Conservation (phyloP, 2,329 filamentous ascomycete species). For the Cordyceps militaris region DNA sequence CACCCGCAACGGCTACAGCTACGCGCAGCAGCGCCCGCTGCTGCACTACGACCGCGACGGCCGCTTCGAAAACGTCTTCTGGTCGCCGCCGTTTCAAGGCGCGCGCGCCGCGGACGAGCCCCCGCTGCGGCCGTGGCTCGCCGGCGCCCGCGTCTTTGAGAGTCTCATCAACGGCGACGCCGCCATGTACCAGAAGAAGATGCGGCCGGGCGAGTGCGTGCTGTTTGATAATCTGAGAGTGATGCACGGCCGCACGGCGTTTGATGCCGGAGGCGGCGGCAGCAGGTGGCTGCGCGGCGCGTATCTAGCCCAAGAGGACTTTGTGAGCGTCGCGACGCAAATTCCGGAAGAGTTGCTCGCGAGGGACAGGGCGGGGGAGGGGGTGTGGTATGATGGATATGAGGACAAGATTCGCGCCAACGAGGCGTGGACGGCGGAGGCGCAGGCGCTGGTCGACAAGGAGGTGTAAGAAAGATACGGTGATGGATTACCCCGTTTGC, state of each 20-base stretch:
- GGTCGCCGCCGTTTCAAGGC: slow-evolving; percentile 76
- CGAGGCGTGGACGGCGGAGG: slow-evolving; percentile 16
- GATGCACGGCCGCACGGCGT: slow-evolving; percentile 74
- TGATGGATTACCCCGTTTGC: neutral
- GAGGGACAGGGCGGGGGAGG: slow-evolving; percentile 16
- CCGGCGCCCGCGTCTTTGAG: slow-evolving; percentile 50
- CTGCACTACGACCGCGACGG: slow-evolving; percentile 29
- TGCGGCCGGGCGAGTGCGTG: slow-evolving; percentile 78
- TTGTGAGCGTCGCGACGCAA: slow-evolving; percentile 29
- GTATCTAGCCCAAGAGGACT: slow-evolving; percentile 59
- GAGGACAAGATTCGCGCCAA: slow-evolving; percentile 18
- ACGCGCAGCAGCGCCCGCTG: slow-evolving; percentile 51
- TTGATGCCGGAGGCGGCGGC: slow-evolving; percentile 55
- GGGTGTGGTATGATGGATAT: slow-evolving; percentile 19
- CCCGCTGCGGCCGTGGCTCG: slow-evolving; percentile 35
- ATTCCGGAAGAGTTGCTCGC: slow-evolving; percentile 23
- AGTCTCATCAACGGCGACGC: slow-evolving; percentile 46
- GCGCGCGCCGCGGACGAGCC: slow-evolving; percentile 29
- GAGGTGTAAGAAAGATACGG: neutral
- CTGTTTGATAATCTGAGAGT: slow-evolving; percentile 86
- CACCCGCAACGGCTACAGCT: slow-evolving; percentile 56
- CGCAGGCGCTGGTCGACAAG: neutral
- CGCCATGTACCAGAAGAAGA: slow-evolving; percentile 61
- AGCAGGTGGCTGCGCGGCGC: slow-evolving; percentile 78
- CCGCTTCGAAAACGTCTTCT: slow-evolving; percentile 35